Conservation (phyloP, 108 stramenopile species). For the Asterionellopsis glacialis region DNA sequence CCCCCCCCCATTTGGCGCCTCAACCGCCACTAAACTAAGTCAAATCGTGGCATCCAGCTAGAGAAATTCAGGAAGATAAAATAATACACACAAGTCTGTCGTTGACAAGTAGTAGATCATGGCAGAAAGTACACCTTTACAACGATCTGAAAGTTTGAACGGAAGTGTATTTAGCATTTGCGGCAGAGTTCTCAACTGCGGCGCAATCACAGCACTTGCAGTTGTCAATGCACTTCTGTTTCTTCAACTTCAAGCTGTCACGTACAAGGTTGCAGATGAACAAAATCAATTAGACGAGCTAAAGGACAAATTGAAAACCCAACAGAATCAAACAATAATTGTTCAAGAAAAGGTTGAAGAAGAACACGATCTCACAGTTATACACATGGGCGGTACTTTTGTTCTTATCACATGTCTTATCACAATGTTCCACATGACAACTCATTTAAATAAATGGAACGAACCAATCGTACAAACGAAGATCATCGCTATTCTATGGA, state of each 20-base stretch:
- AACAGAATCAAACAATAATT: slow-evolving; percentile 16
- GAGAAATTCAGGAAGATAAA: too few species aligned
- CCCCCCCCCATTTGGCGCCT: too few species aligned
- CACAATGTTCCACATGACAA: slow-evolving; percentile 71
- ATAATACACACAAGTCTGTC: too few species aligned
- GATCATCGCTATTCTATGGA: slow-evolving; percentile 87
- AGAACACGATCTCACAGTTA: slow-evolving; percentile 38
- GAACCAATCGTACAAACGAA: slow-evolving; percentile 82
- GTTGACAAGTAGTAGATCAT: too few species aligned
- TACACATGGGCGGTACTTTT: slow-evolving; percentile 76
- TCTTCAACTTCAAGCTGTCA: slow-evolving; percentile 30
- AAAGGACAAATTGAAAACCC: neutral
- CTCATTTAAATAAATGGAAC: slow-evolving; percentile 69
- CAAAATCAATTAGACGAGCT: slow-evolving; percentile 31
- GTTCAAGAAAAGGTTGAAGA: slow-evolving; percentile 28
- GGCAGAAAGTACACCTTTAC: too few species aligned
- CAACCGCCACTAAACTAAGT: too few species aligned
- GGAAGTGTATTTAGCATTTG: too few species aligned
- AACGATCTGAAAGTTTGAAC: too few species aligned
- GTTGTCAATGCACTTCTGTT: slow-evolving; percentile 19
- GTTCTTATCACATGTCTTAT: slow-evolving; percentile 73
- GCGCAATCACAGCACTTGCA: slow-evolving; percentile 14
- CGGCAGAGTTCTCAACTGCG: neutral
- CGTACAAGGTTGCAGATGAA: slow-evolving; percentile 19
- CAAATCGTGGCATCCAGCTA: too few species aligned